Conservation (phyloP, 768 basidiomycete species). For the Russula sp. region DNA sequence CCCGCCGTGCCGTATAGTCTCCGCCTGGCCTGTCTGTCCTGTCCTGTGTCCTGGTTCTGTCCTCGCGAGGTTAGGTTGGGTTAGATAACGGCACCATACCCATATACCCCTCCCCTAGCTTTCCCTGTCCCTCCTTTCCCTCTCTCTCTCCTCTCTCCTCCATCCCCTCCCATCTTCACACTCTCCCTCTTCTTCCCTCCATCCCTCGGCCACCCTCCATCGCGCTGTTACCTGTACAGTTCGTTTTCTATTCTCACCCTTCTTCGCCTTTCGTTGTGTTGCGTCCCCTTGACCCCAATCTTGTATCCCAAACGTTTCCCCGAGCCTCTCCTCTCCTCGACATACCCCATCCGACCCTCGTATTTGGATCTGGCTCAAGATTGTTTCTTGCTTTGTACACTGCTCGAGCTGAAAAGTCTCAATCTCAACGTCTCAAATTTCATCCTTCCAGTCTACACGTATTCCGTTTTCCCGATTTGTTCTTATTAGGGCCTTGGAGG, state of each 20-base stretch:
- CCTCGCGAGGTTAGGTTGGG: not conserved
- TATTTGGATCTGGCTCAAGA: not conserved
- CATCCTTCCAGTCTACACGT: not conserved
- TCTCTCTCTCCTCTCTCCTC: not conserved
- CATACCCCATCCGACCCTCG: not conserved
- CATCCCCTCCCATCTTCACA: not conserved
- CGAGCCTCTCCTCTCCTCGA: not conserved
- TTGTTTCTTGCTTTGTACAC: constrained; percentile 13
- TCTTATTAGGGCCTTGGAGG: not conserved
- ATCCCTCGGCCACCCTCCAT: not conserved
- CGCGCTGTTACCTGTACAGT: constrained; percentile 15
- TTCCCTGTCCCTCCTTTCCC: not conserved
- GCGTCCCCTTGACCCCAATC: not conserved
- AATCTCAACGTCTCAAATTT: not conserved
- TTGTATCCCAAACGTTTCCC: not conserved
- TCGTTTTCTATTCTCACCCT: not conserved
- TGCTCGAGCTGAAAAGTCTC: not conserved
- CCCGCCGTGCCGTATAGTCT: too few species aligned
- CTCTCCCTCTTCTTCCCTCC: not conserved
- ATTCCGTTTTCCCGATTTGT: constrained; percentile 1
- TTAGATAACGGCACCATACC: constrained; percentile 13
- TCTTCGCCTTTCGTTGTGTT: not conserved
- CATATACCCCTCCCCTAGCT: not conserved
- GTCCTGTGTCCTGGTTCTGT: too few species aligned
- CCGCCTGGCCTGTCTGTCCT: too few species aligned